These are phyloP conservation scores for Lactuca saligna DNA, from an alignment of 129 eudicot species.

Conservation along the genomic window DNA sequence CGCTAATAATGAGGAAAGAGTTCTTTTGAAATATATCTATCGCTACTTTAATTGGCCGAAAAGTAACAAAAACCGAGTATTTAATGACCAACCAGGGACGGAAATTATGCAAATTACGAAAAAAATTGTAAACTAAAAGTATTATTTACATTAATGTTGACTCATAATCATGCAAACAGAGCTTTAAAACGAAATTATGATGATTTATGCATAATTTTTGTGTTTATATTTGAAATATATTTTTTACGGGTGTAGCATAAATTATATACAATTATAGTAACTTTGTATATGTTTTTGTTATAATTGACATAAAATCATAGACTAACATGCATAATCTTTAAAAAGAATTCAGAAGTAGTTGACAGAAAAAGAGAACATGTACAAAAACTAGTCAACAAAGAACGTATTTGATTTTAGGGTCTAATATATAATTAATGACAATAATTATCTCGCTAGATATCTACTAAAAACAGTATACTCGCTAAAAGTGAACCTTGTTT, in stretches of 20 bases:
- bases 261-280: too few relatives aligned
- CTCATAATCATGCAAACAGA: background rate
- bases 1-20: too few relatives aligned
- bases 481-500: constrained; percentile 49
- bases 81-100: too few relatives aligned
- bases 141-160: background rate
- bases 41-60: too few relatives aligned
- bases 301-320: background rate
- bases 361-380: too few relatives aligned
- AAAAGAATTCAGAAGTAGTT: background rate
- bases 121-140: background rate
- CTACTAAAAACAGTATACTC: background rate
- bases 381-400: too few relatives aligned
- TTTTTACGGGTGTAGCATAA: too few relatives aligned
- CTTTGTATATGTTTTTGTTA: background rate
- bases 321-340: background rate
- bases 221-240: background rate
- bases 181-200: background rate
- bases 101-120: too few relatives aligned
- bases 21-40: too few relatives aligned
- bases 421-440: background rate
- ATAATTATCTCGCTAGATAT: background rate
- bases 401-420: too few relatives aligned
- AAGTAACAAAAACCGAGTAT: too few relatives aligned
- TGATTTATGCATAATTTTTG: background rate